These are phyloP conservation scores for Vanrija sp. DNA, from an alignment of 1,284 basidiomycete species.

Conservation along the genomic window DNA sequence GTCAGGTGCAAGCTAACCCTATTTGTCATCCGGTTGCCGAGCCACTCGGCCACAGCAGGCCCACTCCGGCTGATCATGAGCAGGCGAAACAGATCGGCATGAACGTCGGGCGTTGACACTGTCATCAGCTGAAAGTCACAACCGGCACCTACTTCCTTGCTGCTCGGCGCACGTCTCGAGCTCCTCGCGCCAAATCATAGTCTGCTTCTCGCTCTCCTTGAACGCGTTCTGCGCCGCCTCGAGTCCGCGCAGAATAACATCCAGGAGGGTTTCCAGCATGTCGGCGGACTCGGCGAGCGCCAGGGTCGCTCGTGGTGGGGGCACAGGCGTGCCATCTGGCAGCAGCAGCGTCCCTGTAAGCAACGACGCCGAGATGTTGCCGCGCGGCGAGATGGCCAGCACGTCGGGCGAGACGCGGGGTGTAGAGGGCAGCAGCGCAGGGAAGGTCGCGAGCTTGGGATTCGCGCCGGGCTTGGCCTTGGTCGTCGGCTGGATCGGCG, in stretches of 20 bases:
- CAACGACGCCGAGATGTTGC: conserved; percentile 2
- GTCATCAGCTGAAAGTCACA: neutral
- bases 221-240: conserved; percentile 28
- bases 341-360: conserved; percentile 34
- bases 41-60: conserved; percentile 39
- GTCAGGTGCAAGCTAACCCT: conserved; percentile 20
- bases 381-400: conserved; percentile 15
- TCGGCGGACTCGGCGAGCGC: conserved; percentile 28
- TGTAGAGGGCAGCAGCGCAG: conserved; percentile 25
- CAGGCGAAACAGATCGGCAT: conserved; percentile 42
- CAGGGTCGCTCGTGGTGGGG: conserved; percentile 5
- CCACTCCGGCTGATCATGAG: conserved; percentile 39
- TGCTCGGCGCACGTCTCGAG: conserved; percentile 40
- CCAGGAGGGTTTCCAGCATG: conserved; percentile 21
- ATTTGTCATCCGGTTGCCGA: conserved; percentile 42
- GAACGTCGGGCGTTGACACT: conserved; percentile 33
- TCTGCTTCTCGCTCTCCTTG: conserved; percentile 41
- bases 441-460: conserved; percentile 25
- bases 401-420: conserved; percentile 20
- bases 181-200: conserved; percentile 43
- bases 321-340: neutral
- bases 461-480: conserved; percentile 19
- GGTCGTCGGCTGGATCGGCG: neutral
- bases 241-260: conserved; percentile 33
- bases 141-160: conserved; percentile 34